Percentiles rank a stretch among this genome's conserved stretches.
phyloP scores from a whole-genome alignment of 23 red algal species.

The Pyropia yezoensis region DNA sequence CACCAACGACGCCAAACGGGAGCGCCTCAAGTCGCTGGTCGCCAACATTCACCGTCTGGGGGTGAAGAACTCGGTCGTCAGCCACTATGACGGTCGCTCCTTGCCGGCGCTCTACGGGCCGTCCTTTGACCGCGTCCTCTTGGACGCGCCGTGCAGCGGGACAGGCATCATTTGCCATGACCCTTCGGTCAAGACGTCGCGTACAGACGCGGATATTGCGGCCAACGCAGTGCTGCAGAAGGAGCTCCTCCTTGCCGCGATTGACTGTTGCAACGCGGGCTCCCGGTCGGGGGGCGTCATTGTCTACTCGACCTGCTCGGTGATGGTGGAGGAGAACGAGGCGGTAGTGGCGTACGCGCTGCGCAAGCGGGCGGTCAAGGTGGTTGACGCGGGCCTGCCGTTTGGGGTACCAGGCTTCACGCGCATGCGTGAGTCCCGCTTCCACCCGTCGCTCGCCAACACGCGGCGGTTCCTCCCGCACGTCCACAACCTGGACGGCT shows the following conservation, averaged over 20 bases:
- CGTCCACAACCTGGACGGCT: slow-evolving; percentile 98
- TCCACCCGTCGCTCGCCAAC: slow-evolving; percentile 52
- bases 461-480: slow-evolving; percentile 79
- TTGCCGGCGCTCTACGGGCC: slow-evolving; percentile 49
- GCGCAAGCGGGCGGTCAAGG: slow-evolving; percentile 68
- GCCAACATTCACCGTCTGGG: slow-evolving; percentile 90
- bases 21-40: slow-evolving; percentile 85
- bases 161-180: slow-evolving; percentile 97
- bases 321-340: slow-evolving; percentile 98
- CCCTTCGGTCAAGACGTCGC: slow-evolving; percentile 61
- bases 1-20: slow-evolving; percentile 85
- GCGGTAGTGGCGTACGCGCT: slow-evolving; percentile 85
- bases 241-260: slow-evolving; percentile 81
- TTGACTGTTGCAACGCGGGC: slow-evolving; percentile 73
- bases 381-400: slow-evolving; percentile 75
- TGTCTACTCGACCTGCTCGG: slow-evolving; percentile 98
- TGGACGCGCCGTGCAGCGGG: slow-evolving; percentile 95
- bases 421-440: slow-evolving; percentile 54
- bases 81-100: slow-evolving; percentile 71
- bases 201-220: slow-evolving; percentile 44
- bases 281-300: slow-evolving; percentile 70
- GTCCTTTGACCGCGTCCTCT: slow-evolving; percentile 80
- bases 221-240: slow-evolving; percentile 80
- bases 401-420: slow-evolving; percentile 87
- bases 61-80: slow-evolving; percentile 69